Evolutionary conservation across 345 rosid genomes (phyloP), one percentile per base, ranked within the genome.

Genomic region (Barbarea vulgaris): DNA sequence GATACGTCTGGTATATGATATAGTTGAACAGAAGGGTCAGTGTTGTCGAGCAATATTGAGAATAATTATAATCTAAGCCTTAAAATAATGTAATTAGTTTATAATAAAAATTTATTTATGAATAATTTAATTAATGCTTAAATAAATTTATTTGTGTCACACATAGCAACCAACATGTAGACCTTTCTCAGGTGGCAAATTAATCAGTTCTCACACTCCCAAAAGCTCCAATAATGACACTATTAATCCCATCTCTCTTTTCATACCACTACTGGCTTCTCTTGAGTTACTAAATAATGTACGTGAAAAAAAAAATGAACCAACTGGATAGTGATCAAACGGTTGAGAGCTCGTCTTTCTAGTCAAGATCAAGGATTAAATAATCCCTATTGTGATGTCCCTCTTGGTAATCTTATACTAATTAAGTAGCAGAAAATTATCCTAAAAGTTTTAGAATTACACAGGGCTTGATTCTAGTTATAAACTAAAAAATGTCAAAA

Each of bases 1-100:
- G 67, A 56, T 71, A 48, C 52, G 39, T 42, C 39, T 69, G 65
- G 71, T 61, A 41, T 62, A 61, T 52, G 41, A 44, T 69, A 69
- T 42, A 44, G 24, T 31, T 62, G 52, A 62, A 62, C 70, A 76
- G 11, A 41, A 56, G 80, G 76, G 76, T 56, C 80, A 70, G 46
- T 34, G 72, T 70, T 77, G 80, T 70, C 80, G 80, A 77, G 67
- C 67, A 77, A 77, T 36, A 44, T 6, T 51, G 25, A 36, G 12
- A 34, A 63, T 28, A 28, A 27, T 41, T 61, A 36, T 53, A 44
- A 70, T 54, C 48, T 27, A 44, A 63, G 46, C 31, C 42, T 31
- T 69, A 4, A 44, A n/a, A 44, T 27, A 70, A 33, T 54, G 46
- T 2, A 59, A 6, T 37, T 11, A 27, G 3, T 33, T 41, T 70